Percentiles rank a stretch among this genome's conserved stretches.
These are phyloP conservation scores for Stagonosporopsis chrysanthemi DNA, from an alignment of 2,329 filamentous ascomycete genomes.

Conservation along the genomic window DNA sequence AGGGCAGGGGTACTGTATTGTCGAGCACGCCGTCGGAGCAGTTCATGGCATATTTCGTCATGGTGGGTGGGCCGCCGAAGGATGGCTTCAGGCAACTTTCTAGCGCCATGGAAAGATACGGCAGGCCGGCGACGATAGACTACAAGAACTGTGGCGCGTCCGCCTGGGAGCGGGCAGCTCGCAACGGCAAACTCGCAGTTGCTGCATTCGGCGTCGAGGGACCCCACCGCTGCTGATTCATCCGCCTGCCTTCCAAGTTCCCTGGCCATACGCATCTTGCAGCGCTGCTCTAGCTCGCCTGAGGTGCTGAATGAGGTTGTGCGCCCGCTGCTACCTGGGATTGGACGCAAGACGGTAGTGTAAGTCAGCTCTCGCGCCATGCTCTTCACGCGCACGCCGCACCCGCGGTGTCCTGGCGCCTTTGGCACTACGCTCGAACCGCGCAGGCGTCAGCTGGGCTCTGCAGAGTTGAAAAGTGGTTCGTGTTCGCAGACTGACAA, in stretches of 20 bases:
- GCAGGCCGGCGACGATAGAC: slow-evolving; percentile 29
- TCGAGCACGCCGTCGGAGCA: slow-evolving; percentile 22
- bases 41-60: slow-evolving; percentile 32
- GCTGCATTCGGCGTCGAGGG: not conserved
- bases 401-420: slow-evolving; percentile 27
- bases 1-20: slow-evolving; percentile 13
- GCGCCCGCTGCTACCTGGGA: slow-evolving; percentile 19
- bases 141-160: slow-evolving; percentile 15
- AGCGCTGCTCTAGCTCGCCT: slow-evolving; percentile 1
- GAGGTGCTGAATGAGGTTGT: slow-evolving; percentile 13
- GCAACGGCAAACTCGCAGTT: slow-evolving; percentile 13
- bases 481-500: slow-evolving; percentile 31
- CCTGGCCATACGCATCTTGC: slow-evolving; percentile 6
- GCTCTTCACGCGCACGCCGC: slow-evolving; percentile 19
- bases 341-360: slow-evolving; percentile 24
- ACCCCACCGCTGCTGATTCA: slow-evolving; percentile 7
- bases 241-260: not conserved
- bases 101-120: slow-evolving; percentile 34
- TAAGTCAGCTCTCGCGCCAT: slow-evolving; percentile 34
- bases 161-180: slow-evolving; percentile 2
- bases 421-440: slow-evolving; percentile 29
- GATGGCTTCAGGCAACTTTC: slow-evolving; percentile 24
- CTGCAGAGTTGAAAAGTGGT: slow-evolving; percentile 17
- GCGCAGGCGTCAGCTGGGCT: slow-evolving; percentile 31
- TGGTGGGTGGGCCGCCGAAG: slow-evolving; percentile 32